A percentile compares a stretch with the other conserved stretches of the same genome.
Evolutionary conservation across 495 filamentous ascomycete genomes (phyloP).

Genomic region (Penicillium psychrofluorescens): DNA sequence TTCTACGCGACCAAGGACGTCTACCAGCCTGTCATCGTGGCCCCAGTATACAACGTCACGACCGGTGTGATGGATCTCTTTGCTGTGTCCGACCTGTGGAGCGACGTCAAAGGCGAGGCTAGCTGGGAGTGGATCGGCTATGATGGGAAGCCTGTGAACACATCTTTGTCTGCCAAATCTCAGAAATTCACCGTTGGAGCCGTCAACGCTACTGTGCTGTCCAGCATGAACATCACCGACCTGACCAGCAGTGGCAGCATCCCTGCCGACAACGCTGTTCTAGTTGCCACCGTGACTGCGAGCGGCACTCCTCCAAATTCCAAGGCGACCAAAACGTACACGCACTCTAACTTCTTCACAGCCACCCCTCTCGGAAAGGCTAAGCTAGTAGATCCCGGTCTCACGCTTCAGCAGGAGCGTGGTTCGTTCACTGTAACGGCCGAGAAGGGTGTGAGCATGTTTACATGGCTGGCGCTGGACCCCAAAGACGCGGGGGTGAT

Average conservation of each 20-base stretch:
- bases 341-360: slow-evolving; percentile 51
- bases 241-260: slow-evolving; percentile 23
- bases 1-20: slow-evolving; percentile 55
- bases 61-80: slow-evolving; percentile 50
- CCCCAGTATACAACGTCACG: slow-evolving; percentile 52
- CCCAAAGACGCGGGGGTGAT: too few relatives aligned
- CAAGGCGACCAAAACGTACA: slow-evolving; percentile 33
- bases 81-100: slow-evolving; percentile 46
- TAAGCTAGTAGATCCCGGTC: slow-evolving; percentile 46
- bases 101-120: slow-evolving; percentile 21
- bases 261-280: slow-evolving; percentile 32
- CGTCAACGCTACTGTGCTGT: slow-evolving; percentile 53
- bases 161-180: slow-evolving; percentile 21
- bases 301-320: slow-evolving; percentile 50
- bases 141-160: slow-evolving; percentile 23
- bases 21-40: slow-evolving; percentile 53
- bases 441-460: too few relatives aligned
- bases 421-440: too few relatives aligned
- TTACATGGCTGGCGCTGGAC: too few relatives aligned
- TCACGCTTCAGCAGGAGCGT: slow-evolving; percentile 36
- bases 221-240: slow-evolving; percentile 32
- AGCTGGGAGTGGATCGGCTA: slow-evolving; percentile 31
- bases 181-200: slow-evolving; percentile 47
- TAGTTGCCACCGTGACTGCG: slow-evolving; percentile 49
- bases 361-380: slow-evolving; percentile 44